Percentiles rank a stretch among this genome's conserved stretches.
These are phyloP conservation scores for Vachellia pachyceras DNA, from an alignment of 306 rosid species.

Conservation along the genomic window DNA sequence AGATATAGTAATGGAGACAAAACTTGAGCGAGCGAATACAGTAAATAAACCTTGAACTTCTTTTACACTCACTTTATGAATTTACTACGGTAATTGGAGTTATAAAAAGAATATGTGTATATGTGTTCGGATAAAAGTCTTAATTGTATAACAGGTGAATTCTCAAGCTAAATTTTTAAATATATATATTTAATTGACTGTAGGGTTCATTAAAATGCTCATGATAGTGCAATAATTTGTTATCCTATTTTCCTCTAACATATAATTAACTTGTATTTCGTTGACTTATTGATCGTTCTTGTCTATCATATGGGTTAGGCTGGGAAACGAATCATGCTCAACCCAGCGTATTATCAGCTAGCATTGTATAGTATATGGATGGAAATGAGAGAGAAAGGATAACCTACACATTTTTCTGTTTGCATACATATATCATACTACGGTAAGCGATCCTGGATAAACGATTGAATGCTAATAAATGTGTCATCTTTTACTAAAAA, in stretches of 20 bases:
- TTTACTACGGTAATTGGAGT: constrained; percentile 21
- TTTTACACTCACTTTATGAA: constrained; percentile 7
- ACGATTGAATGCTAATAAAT: too few species aligned
- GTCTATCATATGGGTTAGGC: background rate
- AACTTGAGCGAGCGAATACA: constrained; percentile 3
- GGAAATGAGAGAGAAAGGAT: too few species aligned
- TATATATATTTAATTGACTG: too few species aligned
- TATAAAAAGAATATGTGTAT: too few species aligned
- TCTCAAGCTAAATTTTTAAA: background rate
- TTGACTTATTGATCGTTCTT: background rate
- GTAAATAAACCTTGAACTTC: constrained; percentile 20
- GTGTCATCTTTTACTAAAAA: too few species aligned
- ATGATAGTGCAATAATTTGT: background rate
- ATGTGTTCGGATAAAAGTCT: background rate
- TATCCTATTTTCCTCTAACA: background rate
- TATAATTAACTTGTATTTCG: too few species aligned
- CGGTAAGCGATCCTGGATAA: too few species aligned
- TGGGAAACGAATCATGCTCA: background rate
- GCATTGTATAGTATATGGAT: too few species aligned
- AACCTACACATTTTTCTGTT: too few species aligned
- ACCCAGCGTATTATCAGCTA: too few species aligned
- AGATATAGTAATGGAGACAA: constrained; percentile 25
- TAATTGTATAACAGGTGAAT: too few species aligned
- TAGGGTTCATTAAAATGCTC: background rate
- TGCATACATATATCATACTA: too few species aligned